phyloP scores from a whole-genome alignment of 1,139 yeast genomes.

The Zygoascus meyerae region DNA sequence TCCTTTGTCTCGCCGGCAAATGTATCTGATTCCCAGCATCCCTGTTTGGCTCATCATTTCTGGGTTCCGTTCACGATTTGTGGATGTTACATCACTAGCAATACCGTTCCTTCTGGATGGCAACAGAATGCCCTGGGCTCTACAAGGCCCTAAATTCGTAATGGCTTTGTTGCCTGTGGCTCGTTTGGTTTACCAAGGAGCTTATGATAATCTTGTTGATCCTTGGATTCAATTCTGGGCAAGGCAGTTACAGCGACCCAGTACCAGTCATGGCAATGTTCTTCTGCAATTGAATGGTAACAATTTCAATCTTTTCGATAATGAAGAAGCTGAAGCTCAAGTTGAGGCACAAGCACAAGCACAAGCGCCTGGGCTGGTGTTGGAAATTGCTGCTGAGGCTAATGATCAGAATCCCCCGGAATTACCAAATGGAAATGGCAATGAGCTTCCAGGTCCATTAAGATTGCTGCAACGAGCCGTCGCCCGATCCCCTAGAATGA shows the following conservation, averaged over 20 bases:
- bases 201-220: conserved; percentile 24
- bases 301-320: conserved; percentile 5
- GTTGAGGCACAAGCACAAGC: conserved; percentile 6
- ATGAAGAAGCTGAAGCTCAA: background rate
- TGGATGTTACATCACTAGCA: conserved; percentile 17
- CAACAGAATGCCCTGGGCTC: conserved; percentile 22
- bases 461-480: background rate
- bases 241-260: conserved; percentile 19
- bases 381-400: background rate
- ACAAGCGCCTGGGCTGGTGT: conserved; percentile 4
- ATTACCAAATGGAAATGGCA: background rate
- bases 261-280: background rate
- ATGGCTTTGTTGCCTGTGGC: conserved; percentile 22
- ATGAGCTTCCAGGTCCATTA: background rate
- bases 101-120: conserved; percentile 25
- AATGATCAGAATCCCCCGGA: background rate
- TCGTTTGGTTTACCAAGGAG: conserved; percentile 22
- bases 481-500: background rate
- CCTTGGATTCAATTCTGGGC: conserved; percentile 26
- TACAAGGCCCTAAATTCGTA: conserved; percentile 24
- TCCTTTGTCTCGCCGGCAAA: conserved; percentile 22
- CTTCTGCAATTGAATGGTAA: conserved; percentile 3
- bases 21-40: conserved; percentile 24
- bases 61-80: conserved; percentile 17
- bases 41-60: conserved; percentile 25